phyloP scores from a whole-genome alignment of 768 basidiomycete species.

The Leccinum pellstonianum region DNA sequence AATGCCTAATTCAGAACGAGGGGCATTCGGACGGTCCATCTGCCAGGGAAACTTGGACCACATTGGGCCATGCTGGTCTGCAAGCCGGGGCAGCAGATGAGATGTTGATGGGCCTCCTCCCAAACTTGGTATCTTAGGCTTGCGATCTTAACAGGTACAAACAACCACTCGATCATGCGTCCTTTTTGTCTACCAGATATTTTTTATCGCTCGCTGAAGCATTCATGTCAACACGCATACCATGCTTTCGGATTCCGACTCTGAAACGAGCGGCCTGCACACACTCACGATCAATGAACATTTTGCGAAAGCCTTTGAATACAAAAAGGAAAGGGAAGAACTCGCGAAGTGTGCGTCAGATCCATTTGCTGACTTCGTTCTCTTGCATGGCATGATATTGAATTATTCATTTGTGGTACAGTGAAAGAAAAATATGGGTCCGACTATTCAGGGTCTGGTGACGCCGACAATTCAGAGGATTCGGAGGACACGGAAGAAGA shows the following conservation, averaged over 20 bases:
- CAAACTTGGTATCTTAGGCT: conserved; percentile 1
- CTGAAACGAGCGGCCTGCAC: conserved; percentile 42
- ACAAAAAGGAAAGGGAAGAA: conserved; percentile 84
- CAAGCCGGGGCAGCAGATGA: too few relatives aligned
- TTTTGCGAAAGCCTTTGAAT: conserved; percentile 79
- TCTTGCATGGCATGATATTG: neutral
- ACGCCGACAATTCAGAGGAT: conserved; percentile 42
- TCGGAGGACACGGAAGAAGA: conserved; percentile 87
- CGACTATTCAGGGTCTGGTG: conserved; percentile 44
- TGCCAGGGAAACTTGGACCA: too few relatives aligned
- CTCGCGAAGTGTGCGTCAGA: conserved; percentile 63
- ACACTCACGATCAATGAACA: conserved; percentile 70
- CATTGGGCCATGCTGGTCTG: too few relatives aligned
- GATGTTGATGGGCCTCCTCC: too few relatives aligned
- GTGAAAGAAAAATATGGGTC: conserved; percentile 90
- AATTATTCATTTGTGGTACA: conserved; percentile 22
- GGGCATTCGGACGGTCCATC: too few relatives aligned
- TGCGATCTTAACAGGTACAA: conserved; percentile 22
- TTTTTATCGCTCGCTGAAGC: neutral
- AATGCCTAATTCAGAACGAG: too few relatives aligned
- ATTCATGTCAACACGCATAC: neutral
- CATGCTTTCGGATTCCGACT: conserved; percentile 54
- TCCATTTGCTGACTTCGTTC: neutral
- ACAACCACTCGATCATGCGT: conserved; percentile 1
- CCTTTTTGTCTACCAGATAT: neutral